Evolutionary conservation across 2,329 filamentous ascomycete species (phyloP).

Genomic region (Cadophora gregata): DNA sequence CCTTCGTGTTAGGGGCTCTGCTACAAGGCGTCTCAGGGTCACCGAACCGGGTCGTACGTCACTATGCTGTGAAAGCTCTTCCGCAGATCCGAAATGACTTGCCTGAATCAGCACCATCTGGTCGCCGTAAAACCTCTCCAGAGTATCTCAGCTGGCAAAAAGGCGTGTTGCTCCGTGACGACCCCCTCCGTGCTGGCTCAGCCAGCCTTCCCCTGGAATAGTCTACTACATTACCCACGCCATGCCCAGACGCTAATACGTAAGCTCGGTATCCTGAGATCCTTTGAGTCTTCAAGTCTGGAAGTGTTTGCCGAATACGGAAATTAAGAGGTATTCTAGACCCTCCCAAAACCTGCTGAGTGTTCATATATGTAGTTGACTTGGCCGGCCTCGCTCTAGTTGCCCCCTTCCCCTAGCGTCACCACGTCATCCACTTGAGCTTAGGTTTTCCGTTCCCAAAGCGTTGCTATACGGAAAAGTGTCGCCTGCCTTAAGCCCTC

Average conservation of each 20-base stretch:
- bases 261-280: neutral
- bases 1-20: neutral
- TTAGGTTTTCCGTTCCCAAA: conserved; percentile 1
- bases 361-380: neutral
- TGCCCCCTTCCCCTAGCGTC: neutral
- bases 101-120: neutral
- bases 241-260: neutral
- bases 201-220: neutral
- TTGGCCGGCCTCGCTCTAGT: neutral
- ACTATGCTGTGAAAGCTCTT: neutral
- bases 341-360: neutral
- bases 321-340: neutral
- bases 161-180: conserved; percentile 1
- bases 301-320: conserved; percentile 5
- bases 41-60: conserved; percentile 1
- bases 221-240: neutral
- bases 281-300: neutral
- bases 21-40: neutral
- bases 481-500: conserved; percentile 2
- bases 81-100: conserved; percentile 3
- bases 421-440: neutral
- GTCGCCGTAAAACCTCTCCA: neutral
- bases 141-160: neutral
- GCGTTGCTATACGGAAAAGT: conserved; percentile 4
- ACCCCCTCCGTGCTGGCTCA: neutral